Base-by-base conservation (phyloP, 1,139 yeast genomes). In the Taphrina pruni region DNA sequence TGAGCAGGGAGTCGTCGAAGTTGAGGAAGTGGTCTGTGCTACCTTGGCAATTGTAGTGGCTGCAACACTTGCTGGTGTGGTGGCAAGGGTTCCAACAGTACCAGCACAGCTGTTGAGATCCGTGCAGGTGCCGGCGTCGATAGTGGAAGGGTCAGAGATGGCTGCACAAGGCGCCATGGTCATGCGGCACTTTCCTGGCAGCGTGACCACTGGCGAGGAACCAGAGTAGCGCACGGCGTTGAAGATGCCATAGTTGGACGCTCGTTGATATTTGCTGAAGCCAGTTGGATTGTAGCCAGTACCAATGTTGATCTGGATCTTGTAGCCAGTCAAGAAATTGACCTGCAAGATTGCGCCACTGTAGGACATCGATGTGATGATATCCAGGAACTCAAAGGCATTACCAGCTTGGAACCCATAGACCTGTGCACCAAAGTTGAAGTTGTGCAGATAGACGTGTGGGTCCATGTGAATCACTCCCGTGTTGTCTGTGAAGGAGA, bases 371-470 rank as follows among this genome's bases (percentile, higher is more conserved):
- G 35, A 8, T 17, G n/a, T 11, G 39, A 60, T 60, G n/a, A 32
- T 12, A 35, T 60, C 65, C 12, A 35, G 36, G 41, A 60, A 60
- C 50, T 60, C 65, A 17, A 60, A 17, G 41, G 36, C 48, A 48
- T 60, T 60, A 48, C 65, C 65, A 7, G 41, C 50, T 2, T 48
- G 56, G 50, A 60, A 60, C 8, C 65, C 65, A 32, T 60, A 60
- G 39, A 60, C 51, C 35, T 14, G 50, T 7, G 65, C 65, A 21
- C 65, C 65, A 32, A 60, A 60, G 38, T 50, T 21, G 2, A 9
- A 6, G 50, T 39, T 51, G 26, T 60, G 65, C 56, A 32, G 14
- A 32, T 60, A 60, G n/a, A 46, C 65, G 12, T 36, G 46, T 20
- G 65, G 36, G 41, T 60, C 65, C 36, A 60, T 35, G 57, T 60